Conservation (phyloP, 371 early-diverging fungal species). For the Actinomucor elegans region DNA sequence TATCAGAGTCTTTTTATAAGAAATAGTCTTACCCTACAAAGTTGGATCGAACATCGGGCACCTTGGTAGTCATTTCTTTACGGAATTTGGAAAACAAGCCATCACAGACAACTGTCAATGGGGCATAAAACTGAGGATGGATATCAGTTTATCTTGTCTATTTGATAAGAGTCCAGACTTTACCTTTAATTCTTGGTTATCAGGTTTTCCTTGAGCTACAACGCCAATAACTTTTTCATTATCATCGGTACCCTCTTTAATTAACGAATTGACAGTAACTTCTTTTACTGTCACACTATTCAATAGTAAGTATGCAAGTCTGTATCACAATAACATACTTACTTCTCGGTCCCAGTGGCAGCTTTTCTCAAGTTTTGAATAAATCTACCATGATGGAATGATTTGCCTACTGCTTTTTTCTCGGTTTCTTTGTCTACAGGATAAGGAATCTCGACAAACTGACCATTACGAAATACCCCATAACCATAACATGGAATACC, state of each 20-base stretch:
- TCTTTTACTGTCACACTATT: slow-evolving; percentile 71
- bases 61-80: slow-evolving; percentile 59
- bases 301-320: not conserved
- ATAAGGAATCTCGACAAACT: slow-evolving; percentile 60
- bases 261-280: slow-evolving; percentile 64
- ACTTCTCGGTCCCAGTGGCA: slow-evolving; percentile 43
- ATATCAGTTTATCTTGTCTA: too few species aligned
- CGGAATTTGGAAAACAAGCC: slow-evolving; percentile 95
- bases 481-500: slow-evolving; percentile 83
- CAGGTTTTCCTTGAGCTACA: slow-evolving; percentile 23
- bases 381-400: slow-evolving; percentile 92
- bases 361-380: slow-evolving; percentile 79
- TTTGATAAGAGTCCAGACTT: too few species aligned
- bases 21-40: slow-evolving; percentile 68
- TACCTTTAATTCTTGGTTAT: slow-evolving; percentile 14
- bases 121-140: slow-evolving; percentile 49
- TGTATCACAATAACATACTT: not conserved
- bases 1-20: not conserved
- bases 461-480: slow-evolving; percentile 58
- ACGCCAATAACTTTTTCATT: slow-evolving; percentile 58
- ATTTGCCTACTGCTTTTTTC: slow-evolving; percentile 51
- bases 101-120: slow-evolving; percentile 84
- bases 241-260: slow-evolving; percentile 42
- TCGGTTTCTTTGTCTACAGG: slow-evolving; percentile 38
- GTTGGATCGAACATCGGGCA: slow-evolving; percentile 64